A percentile compares a stretch with the other conserved stretches of the same genome.
Conservation (phyloP, 805 yeast species). For the Candida fluviatilis region DNA sequence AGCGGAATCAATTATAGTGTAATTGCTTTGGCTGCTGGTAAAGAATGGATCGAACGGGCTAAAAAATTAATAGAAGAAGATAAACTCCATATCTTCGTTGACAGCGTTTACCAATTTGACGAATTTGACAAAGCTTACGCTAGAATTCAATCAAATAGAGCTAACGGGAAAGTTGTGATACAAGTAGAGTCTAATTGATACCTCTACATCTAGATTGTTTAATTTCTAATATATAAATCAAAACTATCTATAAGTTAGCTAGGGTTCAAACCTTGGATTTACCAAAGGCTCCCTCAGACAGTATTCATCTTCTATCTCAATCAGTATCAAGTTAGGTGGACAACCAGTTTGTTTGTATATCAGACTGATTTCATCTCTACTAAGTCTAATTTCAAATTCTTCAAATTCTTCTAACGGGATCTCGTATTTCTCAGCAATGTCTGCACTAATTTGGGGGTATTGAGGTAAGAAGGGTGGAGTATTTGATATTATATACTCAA, state of each 20-base stretch:
- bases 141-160: slow-evolving; percentile 40
- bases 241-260: too few species aligned
- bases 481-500: not conserved
- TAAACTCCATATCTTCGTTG: slow-evolving; percentile 45
- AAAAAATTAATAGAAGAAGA: slow-evolving; percentile 43
- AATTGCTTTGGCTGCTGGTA: not conserved
- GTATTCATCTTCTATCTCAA: not conserved
- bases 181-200: slow-evolving; percentile 13
- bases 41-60: slow-evolving; percentile 17
- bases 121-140: slow-evolving; percentile 51
- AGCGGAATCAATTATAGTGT: not conserved
- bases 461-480: slow-evolving; percentile 1
- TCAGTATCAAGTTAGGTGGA: not conserved
- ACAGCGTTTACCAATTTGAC: slow-evolving; percentile 47
- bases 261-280: not conserved
- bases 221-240: too few species aligned
- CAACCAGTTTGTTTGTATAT: not conserved
- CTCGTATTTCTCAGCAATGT: not conserved
- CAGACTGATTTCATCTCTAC: not conserved
- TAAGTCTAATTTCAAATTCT: not conserved
- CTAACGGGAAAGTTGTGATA: slow-evolving; percentile 68
- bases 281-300: not conserved
- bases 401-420: not conserved
- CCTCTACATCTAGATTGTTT: too few species aligned
- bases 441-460: not conserved